phyloP scores from a whole-genome alignment of 768 basidiomycete species.

The Lentinula aciculospora region DNA sequence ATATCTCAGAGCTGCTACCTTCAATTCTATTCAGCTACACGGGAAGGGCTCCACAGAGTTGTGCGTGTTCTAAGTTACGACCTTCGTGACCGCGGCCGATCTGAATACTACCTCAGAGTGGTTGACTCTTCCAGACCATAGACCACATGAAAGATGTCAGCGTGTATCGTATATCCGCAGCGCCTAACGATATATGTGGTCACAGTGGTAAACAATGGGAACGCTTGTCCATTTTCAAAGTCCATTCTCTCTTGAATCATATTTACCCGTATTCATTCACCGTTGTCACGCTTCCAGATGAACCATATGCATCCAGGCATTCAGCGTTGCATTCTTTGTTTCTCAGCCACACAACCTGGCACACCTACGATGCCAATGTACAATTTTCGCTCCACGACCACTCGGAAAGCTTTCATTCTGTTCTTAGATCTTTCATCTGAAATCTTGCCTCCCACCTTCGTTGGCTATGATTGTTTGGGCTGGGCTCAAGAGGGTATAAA shows the following conservation, averaged over 20 bases:
- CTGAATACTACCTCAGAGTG: too few species aligned
- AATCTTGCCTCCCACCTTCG: not conserved
- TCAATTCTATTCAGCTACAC: not conserved
- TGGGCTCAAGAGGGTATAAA: not conserved
- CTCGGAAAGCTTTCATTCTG: not conserved
- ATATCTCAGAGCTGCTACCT: too few species aligned
- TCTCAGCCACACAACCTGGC: not conserved
- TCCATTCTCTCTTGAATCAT: too few species aligned
- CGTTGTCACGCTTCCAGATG: not conserved
- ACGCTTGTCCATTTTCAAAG: too few species aligned
- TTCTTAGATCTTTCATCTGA: not conserved
- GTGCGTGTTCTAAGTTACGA: not conserved
- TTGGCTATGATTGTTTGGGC: not conserved
- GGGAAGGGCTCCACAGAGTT: not conserved
- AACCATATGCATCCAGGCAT: not conserved
- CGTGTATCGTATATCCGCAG: not conserved
- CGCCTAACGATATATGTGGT: not conserved
- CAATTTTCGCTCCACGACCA: slow-evolving; percentile 1
- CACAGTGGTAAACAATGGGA: too few species aligned
- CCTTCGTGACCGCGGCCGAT: too few species aligned
- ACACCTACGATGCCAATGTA: not conserved
- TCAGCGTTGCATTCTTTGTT: not conserved
- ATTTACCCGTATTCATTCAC: not conserved
- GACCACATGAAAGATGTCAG: not conserved
- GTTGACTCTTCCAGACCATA: not conserved